These are phyloP conservation scores for Sclerotinia trifoliorum DNA, from an alignment of 2,329 filamentous ascomycete species.

Conservation along the genomic window DNA sequence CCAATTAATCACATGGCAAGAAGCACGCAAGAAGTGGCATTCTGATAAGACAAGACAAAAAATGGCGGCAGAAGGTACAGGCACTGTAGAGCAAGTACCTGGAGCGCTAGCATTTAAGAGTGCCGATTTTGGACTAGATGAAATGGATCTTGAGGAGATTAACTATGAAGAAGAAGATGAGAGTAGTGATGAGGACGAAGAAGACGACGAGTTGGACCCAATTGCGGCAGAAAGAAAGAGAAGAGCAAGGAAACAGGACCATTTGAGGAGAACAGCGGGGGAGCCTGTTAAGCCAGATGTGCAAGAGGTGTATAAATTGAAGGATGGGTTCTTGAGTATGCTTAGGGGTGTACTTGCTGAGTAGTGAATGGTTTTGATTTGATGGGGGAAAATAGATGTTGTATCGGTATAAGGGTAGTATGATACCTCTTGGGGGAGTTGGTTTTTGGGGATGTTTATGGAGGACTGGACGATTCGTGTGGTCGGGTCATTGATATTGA, in stretches of 20 bases:
- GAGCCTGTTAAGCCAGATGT: constrained; percentile 80
- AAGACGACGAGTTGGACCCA: constrained; percentile 78
- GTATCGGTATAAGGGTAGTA: too few species aligned
- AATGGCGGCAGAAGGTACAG: constrained; percentile 83
- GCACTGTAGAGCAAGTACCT: constrained; percentile 48
- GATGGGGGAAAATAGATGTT: neutral
- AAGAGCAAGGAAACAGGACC: constrained; percentile 73
- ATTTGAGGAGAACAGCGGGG: constrained; percentile 74
- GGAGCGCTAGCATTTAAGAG: constrained; percentile 66
- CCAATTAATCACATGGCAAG: constrained; percentile 86
- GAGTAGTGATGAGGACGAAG: constrained; percentile 61
- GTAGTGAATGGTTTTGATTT: constrained; percentile 44
- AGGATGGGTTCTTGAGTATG: constrained; percentile 78
- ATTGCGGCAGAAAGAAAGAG: constrained; percentile 82
- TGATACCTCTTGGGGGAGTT: neutral
- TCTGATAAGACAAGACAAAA: constrained; percentile 97
- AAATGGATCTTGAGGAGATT: constrained; percentile 83
- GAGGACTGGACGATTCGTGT: neutral
- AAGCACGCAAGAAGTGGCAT: constrained; percentile 95
- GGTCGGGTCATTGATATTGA: neutral
- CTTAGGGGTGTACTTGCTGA: constrained; percentile 76
- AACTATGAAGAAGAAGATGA: constrained; percentile 71
- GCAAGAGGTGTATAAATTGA: constrained; percentile 75
- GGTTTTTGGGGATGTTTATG: neutral
- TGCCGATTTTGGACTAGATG: constrained; percentile 85